These are phyloP conservation scores for Trichoderma erinaceum DNA, from an alignment of 495 filamentous ascomycete genomes.

Conservation along the genomic window DNA sequence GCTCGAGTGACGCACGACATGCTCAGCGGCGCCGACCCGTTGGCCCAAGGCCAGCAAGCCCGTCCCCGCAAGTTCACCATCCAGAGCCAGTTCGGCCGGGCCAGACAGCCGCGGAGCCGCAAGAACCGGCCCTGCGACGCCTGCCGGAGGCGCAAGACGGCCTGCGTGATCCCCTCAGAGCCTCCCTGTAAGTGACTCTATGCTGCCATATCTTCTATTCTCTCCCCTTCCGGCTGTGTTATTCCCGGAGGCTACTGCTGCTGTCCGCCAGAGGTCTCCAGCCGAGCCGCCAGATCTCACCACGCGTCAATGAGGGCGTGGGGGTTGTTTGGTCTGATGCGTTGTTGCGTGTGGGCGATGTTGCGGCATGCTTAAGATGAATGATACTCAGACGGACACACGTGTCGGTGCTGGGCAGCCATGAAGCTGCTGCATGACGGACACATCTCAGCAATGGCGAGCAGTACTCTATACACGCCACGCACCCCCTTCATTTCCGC, in stretches of 20 bases:
- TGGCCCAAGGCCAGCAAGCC: constrained; percentile 1
- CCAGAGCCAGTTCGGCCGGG: constrained; percentile 12
- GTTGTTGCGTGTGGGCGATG: neutral
- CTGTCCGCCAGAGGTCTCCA: neutral
- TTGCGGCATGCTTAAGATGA: neutral
- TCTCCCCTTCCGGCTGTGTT: neutral
- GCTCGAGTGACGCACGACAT: neutral
- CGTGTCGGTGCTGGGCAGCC: neutral
- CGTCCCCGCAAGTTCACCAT: constrained; percentile 13
- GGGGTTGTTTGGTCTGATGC: neutral
- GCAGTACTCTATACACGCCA: neutral
- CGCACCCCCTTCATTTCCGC: neutral
- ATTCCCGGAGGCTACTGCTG: neutral
- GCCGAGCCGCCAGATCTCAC: constrained; percentile 2
- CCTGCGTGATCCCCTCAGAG: constrained; percentile 3
- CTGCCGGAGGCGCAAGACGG: constrained; percentile 11
- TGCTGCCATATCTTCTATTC: neutral
- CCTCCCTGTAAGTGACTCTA: neutral
- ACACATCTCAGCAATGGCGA: neutral
- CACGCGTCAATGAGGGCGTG: neutral
- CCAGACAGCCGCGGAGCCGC: constrained; percentile 5
- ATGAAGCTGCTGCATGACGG: neutral
- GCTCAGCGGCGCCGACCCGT: constrained; percentile 8
- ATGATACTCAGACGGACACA: neutral
- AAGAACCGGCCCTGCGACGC: constrained; percentile 12